phyloP scores from a whole-genome alignment of 1,284 basidiomycete species.

The Neolentinus lepideus region DNA sequence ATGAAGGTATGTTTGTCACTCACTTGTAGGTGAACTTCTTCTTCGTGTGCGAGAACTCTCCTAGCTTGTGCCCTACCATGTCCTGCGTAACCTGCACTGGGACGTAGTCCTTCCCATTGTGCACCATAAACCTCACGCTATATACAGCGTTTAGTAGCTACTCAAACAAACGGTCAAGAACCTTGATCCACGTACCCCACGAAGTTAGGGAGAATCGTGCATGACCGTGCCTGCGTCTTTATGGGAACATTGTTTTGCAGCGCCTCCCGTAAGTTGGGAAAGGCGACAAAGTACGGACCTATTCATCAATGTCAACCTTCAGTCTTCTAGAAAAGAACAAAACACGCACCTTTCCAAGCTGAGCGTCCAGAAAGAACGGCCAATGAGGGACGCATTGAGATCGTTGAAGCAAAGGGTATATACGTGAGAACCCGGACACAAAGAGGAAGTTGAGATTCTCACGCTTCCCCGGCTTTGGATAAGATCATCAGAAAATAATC shows the following conservation, averaged over 20 bases:
- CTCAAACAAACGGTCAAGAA: too few species aligned
- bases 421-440: neutral
- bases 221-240: slow-evolving; percentile 83
- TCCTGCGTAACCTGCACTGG: slow-evolving; percentile 89
- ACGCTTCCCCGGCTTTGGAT: neutral
- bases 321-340: slow-evolving; percentile 5
- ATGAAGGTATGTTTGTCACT: slow-evolving; percentile 21
- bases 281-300: slow-evolving; percentile 95
- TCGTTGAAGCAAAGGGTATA: neutral
- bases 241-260: slow-evolving; percentile 82
- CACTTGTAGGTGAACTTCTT: slow-evolving; percentile 74
- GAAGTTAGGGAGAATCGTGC: slow-evolving; percentile 93
- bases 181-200: slow-evolving; percentile 61
- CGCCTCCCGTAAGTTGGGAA: slow-evolving; percentile 85
- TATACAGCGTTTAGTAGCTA: too few species aligned
- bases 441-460: neutral
- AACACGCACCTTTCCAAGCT: slow-evolving; percentile 24
- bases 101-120: slow-evolving; percentile 90
- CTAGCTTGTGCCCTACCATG: slow-evolving; percentile 98
- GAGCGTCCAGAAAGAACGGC: slow-evolving; percentile 21
- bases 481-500: neutral
- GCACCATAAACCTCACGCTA: slow-evolving; percentile 84
- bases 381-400: slow-evolving; percentile 20
- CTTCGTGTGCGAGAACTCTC: slow-evolving; percentile 90
- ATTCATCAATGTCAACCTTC: slow-evolving; percentile 10